Conservation (phyloP, 192 early-diverging fungal species). For the Mortierella claussenii region DNA sequence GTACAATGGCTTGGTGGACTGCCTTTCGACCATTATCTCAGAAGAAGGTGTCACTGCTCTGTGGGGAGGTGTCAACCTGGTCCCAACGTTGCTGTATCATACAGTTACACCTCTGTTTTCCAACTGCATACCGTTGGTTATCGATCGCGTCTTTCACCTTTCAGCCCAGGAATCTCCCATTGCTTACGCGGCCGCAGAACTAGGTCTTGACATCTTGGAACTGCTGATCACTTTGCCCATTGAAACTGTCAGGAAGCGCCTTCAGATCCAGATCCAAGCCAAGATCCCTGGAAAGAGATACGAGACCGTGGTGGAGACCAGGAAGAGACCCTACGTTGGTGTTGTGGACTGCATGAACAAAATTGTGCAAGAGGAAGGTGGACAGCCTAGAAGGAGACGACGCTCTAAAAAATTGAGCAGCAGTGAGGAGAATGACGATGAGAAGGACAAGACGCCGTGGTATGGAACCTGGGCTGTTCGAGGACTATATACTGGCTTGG, state of each 20-base stretch:
- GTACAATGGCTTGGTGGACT: constrained; percentile 85
- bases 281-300: constrained; percentile 64
- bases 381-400: constrained; percentile 32
- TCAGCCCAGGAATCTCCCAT: constrained; percentile 71
- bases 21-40: constrained; percentile 74
- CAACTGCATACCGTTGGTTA: constrained; percentile 70
- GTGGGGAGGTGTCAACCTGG: constrained; percentile 77
- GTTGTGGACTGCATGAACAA: constrained; percentile 73
- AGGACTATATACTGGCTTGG: constrained; percentile 76
- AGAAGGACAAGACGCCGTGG: constrained; percentile 24
- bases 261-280: constrained; percentile 84
- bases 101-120: constrained; percentile 78
- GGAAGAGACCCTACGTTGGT: constrained; percentile 79
- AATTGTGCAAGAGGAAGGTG: constrained; percentile 82
- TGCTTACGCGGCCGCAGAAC: constrained; percentile 66
- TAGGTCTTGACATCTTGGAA: constrained; percentile 78
- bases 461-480: constrained; percentile 67
- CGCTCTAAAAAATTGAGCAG: constrained; percentile 14
- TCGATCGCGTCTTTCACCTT: constrained; percentile 72
- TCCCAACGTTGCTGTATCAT: constrained; percentile 86
- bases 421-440: neutral
- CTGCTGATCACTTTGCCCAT: constrained; percentile 83
- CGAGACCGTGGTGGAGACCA: constrained; percentile 71
- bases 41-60: constrained; percentile 80
- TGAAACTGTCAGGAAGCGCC: constrained; percentile 85